Conservation (phyloP, 371 early-diverging fungal genomes). For the Gilbertella persicaria region DNA sequence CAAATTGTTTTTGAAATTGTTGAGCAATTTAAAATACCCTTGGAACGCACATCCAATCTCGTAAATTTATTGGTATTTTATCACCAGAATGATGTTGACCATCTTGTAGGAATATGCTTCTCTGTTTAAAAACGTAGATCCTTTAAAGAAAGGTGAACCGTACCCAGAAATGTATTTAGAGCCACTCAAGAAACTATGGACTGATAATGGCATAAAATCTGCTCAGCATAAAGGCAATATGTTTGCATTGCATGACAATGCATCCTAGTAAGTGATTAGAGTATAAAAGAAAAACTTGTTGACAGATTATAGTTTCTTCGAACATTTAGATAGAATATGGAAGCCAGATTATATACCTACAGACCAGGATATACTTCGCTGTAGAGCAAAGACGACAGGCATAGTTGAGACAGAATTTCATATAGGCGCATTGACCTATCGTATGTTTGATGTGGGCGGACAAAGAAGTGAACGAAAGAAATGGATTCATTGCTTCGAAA, state of each 20-base stretch:
- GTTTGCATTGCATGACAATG: slow-evolving; percentile 85
- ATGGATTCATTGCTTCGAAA: slow-evolving; percentile 94
- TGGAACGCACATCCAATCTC: slow-evolving; percentile 4
- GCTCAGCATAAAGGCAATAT: slow-evolving; percentile 68
- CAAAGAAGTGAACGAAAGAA: slow-evolving; percentile 92
- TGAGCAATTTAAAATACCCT: slow-evolving; percentile 28
- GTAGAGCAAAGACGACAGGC: slow-evolving; percentile 85
- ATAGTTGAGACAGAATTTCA: slow-evolving; percentile 86
- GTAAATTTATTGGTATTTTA: neutral
- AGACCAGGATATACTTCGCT: slow-evolving; percentile 86
- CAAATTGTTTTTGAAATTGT: slow-evolving; percentile 65
- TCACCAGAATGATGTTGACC: neutral
- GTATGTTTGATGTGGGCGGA: slow-evolving; percentile 95
- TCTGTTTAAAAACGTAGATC: slow-evolving; percentile 37
- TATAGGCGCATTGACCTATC: slow-evolving; percentile 77
- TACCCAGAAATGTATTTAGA: slow-evolving; percentile 72
- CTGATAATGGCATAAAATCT: slow-evolving; percentile 68
- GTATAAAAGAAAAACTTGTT: too few species aligned
- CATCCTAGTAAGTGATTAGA: slow-evolving; percentile 64
- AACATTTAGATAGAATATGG: slow-evolving; percentile 79
- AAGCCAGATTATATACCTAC: slow-evolving; percentile 75
- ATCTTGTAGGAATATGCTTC: slow-evolving; percentile 26
- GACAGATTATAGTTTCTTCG: slow-evolving; percentile 69
- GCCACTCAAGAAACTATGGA: slow-evolving; percentile 75
- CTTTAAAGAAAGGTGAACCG: slow-evolving; percentile 57